Conservation (phyloP, 108 stramenopile genomes). For the Stephanodiscus minutulus region DNA sequence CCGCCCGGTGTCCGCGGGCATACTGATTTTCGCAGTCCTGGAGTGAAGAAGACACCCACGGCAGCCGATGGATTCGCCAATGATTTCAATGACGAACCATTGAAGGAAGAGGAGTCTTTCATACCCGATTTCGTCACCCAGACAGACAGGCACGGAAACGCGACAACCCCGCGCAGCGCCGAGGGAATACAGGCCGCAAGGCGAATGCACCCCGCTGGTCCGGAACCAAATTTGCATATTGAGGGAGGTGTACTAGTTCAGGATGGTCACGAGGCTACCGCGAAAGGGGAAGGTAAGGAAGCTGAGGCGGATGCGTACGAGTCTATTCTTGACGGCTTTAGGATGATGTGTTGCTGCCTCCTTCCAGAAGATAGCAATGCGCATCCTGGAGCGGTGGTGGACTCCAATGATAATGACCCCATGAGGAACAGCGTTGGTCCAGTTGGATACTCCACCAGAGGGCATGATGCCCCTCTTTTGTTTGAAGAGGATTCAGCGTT, state of each 20-base stretch:
- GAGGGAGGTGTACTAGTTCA: slow-evolving; percentile 5
- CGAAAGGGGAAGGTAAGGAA: slow-evolving; percentile 37
- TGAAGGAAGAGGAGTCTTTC: not conserved
- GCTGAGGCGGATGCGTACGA: slow-evolving; percentile 69
- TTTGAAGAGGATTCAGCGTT: slow-evolving; percentile 45
- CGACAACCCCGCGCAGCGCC: slow-evolving; percentile 71
- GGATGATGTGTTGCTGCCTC: slow-evolving; percentile 88
- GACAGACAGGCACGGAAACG: not conserved
- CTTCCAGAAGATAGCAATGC: slow-evolving; percentile 45
- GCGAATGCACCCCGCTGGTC: slow-evolving; percentile 57
- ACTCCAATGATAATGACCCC: no score
- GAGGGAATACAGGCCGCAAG: slow-evolving; percentile 61
- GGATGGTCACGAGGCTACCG: not conserved
- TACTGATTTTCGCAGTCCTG: slow-evolving; percentile 77
- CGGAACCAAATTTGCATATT: slow-evolving; percentile 61
- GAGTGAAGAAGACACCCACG: slow-evolving; percentile 66
- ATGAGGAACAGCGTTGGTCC: not conserved
- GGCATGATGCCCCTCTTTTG: slow-evolving; percentile 45
- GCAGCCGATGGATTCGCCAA: slow-evolving; percentile 14
- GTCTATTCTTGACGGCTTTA: slow-evolving; percentile 72
- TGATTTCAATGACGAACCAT: no score
- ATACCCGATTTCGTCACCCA: slow-evolving; percentile 4
- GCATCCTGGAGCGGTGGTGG: no score
- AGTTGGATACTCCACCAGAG: slow-evolving; percentile 42
- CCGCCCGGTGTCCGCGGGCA: slow-evolving; percentile 59